A percentile compares a stretch with the other conserved stretches of the same genome.
phyloP scores from a whole-genome alignment of 306 rosid genomes.

The Morella rubra region DNA sequence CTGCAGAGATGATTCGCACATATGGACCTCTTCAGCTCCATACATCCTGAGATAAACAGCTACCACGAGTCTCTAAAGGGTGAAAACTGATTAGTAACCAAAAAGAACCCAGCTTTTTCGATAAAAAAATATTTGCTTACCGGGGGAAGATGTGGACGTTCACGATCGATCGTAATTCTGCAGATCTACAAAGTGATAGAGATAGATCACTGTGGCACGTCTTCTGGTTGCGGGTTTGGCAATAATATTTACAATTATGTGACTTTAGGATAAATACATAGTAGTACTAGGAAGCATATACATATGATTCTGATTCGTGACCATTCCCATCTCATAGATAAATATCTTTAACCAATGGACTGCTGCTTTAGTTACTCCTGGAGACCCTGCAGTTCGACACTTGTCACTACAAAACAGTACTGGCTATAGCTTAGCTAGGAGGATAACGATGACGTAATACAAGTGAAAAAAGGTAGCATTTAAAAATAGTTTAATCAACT shows the following conservation, averaged over 20 bases:
- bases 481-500: neutral
- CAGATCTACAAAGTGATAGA: slow-evolving; percentile 7
- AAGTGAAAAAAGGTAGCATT: too few relatives aligned
- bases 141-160: slow-evolving; percentile 31
- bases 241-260: neutral
- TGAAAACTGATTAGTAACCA: slow-evolving; percentile 6
- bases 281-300: slow-evolving; percentile 11
- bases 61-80: slow-evolving; percentile 16
- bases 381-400: neutral
- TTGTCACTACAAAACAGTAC: neutral
- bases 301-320: slow-evolving; percentile 4
- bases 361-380: neutral
- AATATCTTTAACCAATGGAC: neutral
- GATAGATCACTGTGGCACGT: slow-evolving; percentile 22
- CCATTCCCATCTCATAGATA: neutral
- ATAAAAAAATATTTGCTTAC: slow-evolving; percentile 4
- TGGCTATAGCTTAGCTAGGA: too few relatives aligned
- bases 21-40: neutral
- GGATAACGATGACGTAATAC: too few relatives aligned
- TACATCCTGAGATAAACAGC: neutral
- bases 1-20: slow-evolving; percentile 5
- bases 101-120: neutral
- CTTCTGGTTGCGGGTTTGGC: slow-evolving; percentile 24
- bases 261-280: too few relatives aligned
- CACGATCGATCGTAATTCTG: slow-evolving; percentile 12